A percentile compares a stretch with the other conserved stretches of the same genome.
Evolutionary conservation across 495 filamentous ascomycete species (phyloP).

Genomic region (Evansstolkia leycettana): DNA sequence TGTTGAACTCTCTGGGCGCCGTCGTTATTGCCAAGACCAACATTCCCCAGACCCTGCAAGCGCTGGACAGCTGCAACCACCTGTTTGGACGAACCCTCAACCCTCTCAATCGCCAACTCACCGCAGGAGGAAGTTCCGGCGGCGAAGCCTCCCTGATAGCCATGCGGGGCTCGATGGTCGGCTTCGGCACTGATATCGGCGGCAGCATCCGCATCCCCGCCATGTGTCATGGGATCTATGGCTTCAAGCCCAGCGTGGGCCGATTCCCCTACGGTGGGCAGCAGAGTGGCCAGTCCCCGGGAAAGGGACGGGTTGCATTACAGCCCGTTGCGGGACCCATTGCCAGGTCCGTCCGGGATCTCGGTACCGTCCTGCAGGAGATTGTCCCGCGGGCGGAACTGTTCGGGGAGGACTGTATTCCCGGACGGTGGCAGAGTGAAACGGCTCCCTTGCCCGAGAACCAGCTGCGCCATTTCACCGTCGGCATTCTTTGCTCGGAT

Average conservation of each 20-base stretch:
- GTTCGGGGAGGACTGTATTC: slow-evolving; percentile 37
- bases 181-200: slow-evolving; percentile 57
- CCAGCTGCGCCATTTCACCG: slow-evolving; percentile 20
- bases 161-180: slow-evolving; percentile 48
- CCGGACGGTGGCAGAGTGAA: slow-evolving; percentile 32
- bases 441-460: slow-evolving; percentile 1
- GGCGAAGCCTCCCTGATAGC: slow-evolving; percentile 56
- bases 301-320: slow-evolving; percentile 27
- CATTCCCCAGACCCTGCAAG: slow-evolving; percentile 40
- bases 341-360: slow-evolving; percentile 29
- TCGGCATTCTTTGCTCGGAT: slow-evolving; percentile 47
- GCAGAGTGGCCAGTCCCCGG: slow-evolving; percentile 26
- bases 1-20: slow-evolving; percentile 32
- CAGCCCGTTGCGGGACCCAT: slow-evolving; percentile 40
- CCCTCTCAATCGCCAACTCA: slow-evolving; percentile 43
- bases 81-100: slow-evolving; percentile 52
- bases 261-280: slow-evolving; percentile 43
- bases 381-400: slow-evolving; percentile 34
- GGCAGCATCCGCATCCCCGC: slow-evolving; percentile 51
- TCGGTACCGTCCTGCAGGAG: slow-evolving; percentile 36
- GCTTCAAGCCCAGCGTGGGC: slow-evolving; percentile 45
- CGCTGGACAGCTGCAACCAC: slow-evolving; percentile 27
- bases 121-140: slow-evolving; percentile 50
- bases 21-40: slow-evolving; percentile 59
- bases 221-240: slow-evolving; percentile 45